Base-by-base conservation (phyloP, 2,329 filamentous ascomycete genomes). In the Fusarium lateritium region DNA sequence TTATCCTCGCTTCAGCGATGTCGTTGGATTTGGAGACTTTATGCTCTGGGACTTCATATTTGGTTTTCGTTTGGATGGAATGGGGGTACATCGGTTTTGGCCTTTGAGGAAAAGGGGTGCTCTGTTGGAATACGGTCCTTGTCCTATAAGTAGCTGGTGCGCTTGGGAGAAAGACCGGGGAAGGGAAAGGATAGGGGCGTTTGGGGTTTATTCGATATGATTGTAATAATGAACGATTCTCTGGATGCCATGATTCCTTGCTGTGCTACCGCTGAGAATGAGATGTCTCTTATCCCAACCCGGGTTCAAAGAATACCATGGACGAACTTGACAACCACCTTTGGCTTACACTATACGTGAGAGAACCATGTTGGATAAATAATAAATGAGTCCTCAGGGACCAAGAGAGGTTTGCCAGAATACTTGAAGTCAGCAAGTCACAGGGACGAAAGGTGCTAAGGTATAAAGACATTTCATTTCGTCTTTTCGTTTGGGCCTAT, bases 171-270 rank as follows among this genome's bases (percentile, higher is more conserved):
- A 52, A 40, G 46, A 45, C 40, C 19, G 13, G 15, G 7, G 38
- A 34, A 45, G 39, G 26, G 44, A 44, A 26, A 38, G 44, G 40
- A 31, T 21, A 33, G 26, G 42, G 65, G 65, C 65, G 65, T 69
- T 61, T 7, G 21, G 13, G 26, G 56, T 24, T 57, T 44, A n/a
- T 21, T 56, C 34, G 58, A 42, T 31, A 65, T 50, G 46, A 55
- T 42, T 49, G 39, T 45, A 55, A 53, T 56, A 56, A 68, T 55
- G 54, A 70, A 61, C 22, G 56, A 45, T 39, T 58, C 39, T 54
- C 31, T 40, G 39, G 51, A 24, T 54, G 15, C 33, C 26, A 52
- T 34, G n/a, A 26, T 44, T 22, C 14, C 15, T 46, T 40, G n/a
- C 22, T 34, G 14, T 40, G 19, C 10, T 21, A 17, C 24, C n/a